A percentile compares a stretch with the other conserved stretches of the same genome.
These are phyloP conservation scores for Plasmodium blacklocki DNA, from an alignment of 169 alveolate genomes.

Conservation along the genomic window DNA sequence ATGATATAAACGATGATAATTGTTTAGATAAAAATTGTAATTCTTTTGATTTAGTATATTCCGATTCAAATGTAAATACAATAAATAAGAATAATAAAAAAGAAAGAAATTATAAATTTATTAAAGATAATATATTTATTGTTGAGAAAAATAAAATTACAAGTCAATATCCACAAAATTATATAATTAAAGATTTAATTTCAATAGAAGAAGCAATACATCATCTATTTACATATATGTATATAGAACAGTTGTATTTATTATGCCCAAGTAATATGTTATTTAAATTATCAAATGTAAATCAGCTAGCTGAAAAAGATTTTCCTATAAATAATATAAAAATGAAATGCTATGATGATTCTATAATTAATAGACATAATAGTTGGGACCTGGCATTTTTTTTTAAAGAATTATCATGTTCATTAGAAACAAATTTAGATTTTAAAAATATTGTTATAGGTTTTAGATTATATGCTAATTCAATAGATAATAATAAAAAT, in stretches of 20 bases:
- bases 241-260: slow-evolving; percentile 72
- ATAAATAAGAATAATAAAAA: slow-evolving; percentile 47
- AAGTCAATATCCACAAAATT: slow-evolving; percentile 48
- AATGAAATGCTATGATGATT: slow-evolving; percentile 8
- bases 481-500: slow-evolving; percentile 44
- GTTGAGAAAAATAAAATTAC: slow-evolving; percentile 38
- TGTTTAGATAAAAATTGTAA: background rate
- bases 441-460: slow-evolving; percentile 68
- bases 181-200: slow-evolving; percentile 46
- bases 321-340: background rate
- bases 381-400: slow-evolving; percentile 50
- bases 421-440: slow-evolving; percentile 50
- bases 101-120: slow-evolving; percentile 70
- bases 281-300: slow-evolving; percentile 36
- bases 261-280: slow-evolving; percentile 45
- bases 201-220: slow-evolving; percentile 68
- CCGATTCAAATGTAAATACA: slow-evolving; percentile 44
- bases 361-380: slow-evolving; percentile 21
- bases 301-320: slow-evolving; percentile 1
- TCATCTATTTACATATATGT: slow-evolving; percentile 73
- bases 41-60: slow-evolving; percentile 39
- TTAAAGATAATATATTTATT: slow-evolving; percentile 45
- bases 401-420: slow-evolving; percentile 43
- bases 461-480: slow-evolving; percentile 60
- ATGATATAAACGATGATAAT: background rate